Evolutionary conservation across 257 asterid genomes (phyloP), one percentile per base, ranked within the genome.

Genomic region (Solanum lycopersicoides): DNA sequence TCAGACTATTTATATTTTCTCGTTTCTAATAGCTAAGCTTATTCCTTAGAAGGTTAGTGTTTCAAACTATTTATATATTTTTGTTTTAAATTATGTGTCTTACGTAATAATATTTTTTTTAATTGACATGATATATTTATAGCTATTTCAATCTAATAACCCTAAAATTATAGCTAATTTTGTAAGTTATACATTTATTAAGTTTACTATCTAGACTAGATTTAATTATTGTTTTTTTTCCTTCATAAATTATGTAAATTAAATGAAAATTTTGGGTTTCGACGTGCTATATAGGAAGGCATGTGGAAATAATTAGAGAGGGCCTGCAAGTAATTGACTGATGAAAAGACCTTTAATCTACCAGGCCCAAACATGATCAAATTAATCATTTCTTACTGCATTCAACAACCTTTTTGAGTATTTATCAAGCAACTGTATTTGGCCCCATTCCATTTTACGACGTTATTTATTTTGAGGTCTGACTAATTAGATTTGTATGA

Each of bases 301-400:
- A 80, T 80, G 84, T 80, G 68, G 84, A 50, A 47, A 80, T 80
- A 80, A 80, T 80, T 47, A 47, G 85, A 47, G 85, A 18, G 68
- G 47, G 85, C 44, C 85, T 47, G 25, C 42, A 23, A 18, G 37
- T 74, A 80, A 80, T 20, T 21, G 83, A 86, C 68, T 59, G 87
- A 30, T 59, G 74, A 83, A 20, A 35, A 35, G 73, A 65, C 12
- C 76, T 35, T 23, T 69, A 25, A 56, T 32, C 41, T 80, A 11
- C 83, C 83, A 16, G 14, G n/a, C 82, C 82, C 82, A 23, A 45
- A 45, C n/a, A 28, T 80, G 18, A 80, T 80, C 39, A 18, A 47
- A 9, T 80, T 14, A 30, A 83, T 87, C 21, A 87, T 80, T 80
- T 80, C 85, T 71, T 47, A 50, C 20, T 87, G 83, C 74, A 47